Base-by-base conservation (phyloP, 2,329 filamentous ascomycete genomes). In the Magnaporthales sp. region DNA sequence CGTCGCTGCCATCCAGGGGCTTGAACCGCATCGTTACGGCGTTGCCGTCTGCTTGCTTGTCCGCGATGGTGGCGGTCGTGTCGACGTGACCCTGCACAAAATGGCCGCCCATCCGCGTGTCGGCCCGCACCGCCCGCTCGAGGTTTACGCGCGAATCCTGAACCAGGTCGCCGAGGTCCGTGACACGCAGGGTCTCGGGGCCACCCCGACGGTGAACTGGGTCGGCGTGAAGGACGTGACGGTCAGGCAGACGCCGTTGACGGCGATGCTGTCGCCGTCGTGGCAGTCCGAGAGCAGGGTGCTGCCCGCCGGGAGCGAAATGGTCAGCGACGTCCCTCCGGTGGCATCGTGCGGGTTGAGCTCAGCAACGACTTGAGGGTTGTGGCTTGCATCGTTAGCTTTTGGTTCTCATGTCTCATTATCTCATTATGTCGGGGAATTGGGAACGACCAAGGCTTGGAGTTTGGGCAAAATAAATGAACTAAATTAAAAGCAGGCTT, bases 1-100 rank as follows among this genome's bases (percentile, higher is more conserved):
- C 86, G 5, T 82, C 83, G 64, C 78, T 81, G 70, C 91, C 87
- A 68, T 83, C 83, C 5, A 68, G 68, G 61, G 94, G 93, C 76
- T 84, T 81, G 77, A 99, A 88, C 51, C 94, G 86, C 77, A 98
- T 91, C 0, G 92, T 96, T 68, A 96, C 78, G 7, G 95, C 92
- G 79, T 98, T 97, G 67, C 94, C 93, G 77, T 99, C 95, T 3
- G 89, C 88, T 22, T 85, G 88, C 46, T 91, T 85, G 60, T 86
- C 85, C 54, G 89, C 75, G 68, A 99, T 91, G 60, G 84, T 86
- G 0, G 94, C 95, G 54, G 90, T 88, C 11, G 92, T 94, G 78
- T 99, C 96, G 68, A 99, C 94, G 77, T 99, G 95, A 56, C 95
- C 95, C 80, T 99, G 96, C 32, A 98, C 94, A 74, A 98, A 97